Base-by-base conservation (phyloP, 1,284 basidiomycete genomes). In the Apiotrichum siamense region DNA sequence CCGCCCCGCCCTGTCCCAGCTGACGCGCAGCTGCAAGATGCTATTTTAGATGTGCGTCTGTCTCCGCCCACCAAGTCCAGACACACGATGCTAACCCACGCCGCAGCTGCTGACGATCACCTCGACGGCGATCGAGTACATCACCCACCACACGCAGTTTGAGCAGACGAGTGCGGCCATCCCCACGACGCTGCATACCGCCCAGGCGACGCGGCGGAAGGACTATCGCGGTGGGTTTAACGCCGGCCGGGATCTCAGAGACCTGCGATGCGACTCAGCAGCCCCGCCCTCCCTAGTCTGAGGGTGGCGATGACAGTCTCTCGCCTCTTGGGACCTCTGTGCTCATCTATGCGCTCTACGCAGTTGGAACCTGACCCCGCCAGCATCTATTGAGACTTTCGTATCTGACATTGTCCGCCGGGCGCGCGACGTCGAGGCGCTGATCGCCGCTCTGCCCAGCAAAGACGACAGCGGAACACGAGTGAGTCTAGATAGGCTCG, bases 121-220 rank as follows among this genome's bases (percentile, higher is more conserved):
- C n/a, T 64, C 69, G 26, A 63, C 66, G 12, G 70, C 71, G 15
- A 68, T 74, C 58, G 65, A 71, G 40, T 74, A 73, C 45, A 71
- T 74, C 31, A 70, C 69, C 31, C 65, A 65, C 50, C 55, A 63
- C n/a, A 68, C 72, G 12, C 63, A 67, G 47, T 73, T 74, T 49
- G 68, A 70, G 58, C 70, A 72, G 48, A 62, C 64, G 13, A 66
- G 65, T 17, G 47, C 54, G 4, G 54, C 60, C 17, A 67, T 74
- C 20, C 70, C 72, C 4, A 56, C 63, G 2, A 71, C 72, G 1
- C 51, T 69, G 10, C 52, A 60, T 26, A 65, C 63, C 2, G 42
- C 59, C 4, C 50, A 60, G n/a, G 66, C 67, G 5, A 67, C 64
- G 20, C 40, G 52, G 26, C 37, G 64, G 29, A 53, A 58, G 36